phyloP scores from a whole-genome alignment of 1,284 basidiomycete species.

The Ustilago nuda region DNA sequence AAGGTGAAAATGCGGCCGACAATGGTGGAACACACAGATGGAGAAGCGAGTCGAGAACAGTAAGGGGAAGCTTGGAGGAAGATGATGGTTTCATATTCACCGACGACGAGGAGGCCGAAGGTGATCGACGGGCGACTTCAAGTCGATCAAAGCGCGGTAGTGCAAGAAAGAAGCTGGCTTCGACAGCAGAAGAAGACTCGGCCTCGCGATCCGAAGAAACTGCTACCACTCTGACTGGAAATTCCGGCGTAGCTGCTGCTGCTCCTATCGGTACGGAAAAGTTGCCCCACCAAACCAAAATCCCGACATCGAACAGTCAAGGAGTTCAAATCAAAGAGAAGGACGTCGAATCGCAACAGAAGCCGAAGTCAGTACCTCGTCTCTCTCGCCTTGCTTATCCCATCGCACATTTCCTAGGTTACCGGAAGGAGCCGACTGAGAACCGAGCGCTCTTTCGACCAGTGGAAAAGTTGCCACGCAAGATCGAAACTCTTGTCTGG shows the following conservation, averaged over 20 bases:
- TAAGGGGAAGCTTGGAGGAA: slow-evolving; percentile 36
- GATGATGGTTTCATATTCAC: slow-evolving; percentile 39
- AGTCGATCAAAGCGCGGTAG: not conserved
- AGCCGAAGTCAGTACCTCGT: slow-evolving; percentile 28
- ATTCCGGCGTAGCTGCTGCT: slow-evolving; percentile 5
- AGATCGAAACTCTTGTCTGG: slow-evolving; percentile 53
- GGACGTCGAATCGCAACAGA: slow-evolving; percentile 38
- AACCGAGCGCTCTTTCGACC: slow-evolving; percentile 37
- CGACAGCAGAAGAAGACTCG: slow-evolving; percentile 20
- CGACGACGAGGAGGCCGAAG: slow-evolving; percentile 21
- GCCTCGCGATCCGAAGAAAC: slow-evolving; percentile 17
- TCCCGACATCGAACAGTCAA: slow-evolving; percentile 1
- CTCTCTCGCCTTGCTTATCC: slow-evolving; percentile 50
- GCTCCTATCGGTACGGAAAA: slow-evolving; percentile 10
- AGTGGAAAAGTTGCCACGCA: slow-evolving; percentile 40
- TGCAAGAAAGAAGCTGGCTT: slow-evolving; percentile 12
- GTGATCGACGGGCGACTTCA: not conserved
- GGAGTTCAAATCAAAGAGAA: slow-evolving; percentile 7
- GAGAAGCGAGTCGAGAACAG: slow-evolving; percentile 43
- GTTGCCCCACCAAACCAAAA: not conserved
- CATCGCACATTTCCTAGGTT: slow-evolving; percentile 49
- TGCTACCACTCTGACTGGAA: slow-evolving; percentile 22
- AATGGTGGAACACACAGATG: slow-evolving; percentile 3
- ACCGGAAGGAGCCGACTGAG: slow-evolving; percentile 30
- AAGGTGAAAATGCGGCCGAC: not conserved